Evolutionary conservation across 1,284 basidiomycete species (phyloP), one percentile per base, ranked within the genome.

Genomic region (Pascua sp.): DNA sequence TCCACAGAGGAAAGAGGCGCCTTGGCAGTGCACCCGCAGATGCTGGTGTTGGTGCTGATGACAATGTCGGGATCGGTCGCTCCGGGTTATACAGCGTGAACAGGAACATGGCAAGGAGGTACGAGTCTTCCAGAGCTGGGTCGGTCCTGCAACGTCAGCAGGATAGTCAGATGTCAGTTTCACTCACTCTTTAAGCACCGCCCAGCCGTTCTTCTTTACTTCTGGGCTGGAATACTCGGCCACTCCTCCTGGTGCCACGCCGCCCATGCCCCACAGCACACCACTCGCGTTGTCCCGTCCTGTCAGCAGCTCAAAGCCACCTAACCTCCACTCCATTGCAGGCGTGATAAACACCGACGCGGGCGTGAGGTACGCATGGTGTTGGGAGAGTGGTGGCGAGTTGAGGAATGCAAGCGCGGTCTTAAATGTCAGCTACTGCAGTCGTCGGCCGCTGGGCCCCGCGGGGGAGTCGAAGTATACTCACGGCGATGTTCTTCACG

Each of bases 251-350:
- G 87, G 87, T 44, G 88, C 73, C 40, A 87, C 69, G 8, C 86
- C 83, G 37, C 87, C 90, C 71, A 89, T 78, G 5, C 82, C 86
- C 90, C 92, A 75, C 64, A 66, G 59, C 46, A 75, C 66, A 32
- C 66, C 79, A 40, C 67, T 54, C 5, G 67, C 62, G 47, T 78
- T 75, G 24, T 78, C 75, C 48, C 71, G 67, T 4, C 72, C 70
- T 11, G 77, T 94, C 66, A 98, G 77, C 1, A 94, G 78, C 67
- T 99, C 96, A 68, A 98, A 94, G 1, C 95, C 95, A 38, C 89
- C 94, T 10, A 98, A 79, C 70, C 89, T 89, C 95, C 94, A 98
- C 79, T 99, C 96, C 17, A 95, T 91, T 0, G 92, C 90, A 0
- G 75, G 72, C 0, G 79, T 79, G 40, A 98, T 84, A 71, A 96